These are phyloP conservation scores for Amanita brunnescens DNA, from an alignment of 768 basidiomycete genomes.

Conservation along the genomic window DNA sequence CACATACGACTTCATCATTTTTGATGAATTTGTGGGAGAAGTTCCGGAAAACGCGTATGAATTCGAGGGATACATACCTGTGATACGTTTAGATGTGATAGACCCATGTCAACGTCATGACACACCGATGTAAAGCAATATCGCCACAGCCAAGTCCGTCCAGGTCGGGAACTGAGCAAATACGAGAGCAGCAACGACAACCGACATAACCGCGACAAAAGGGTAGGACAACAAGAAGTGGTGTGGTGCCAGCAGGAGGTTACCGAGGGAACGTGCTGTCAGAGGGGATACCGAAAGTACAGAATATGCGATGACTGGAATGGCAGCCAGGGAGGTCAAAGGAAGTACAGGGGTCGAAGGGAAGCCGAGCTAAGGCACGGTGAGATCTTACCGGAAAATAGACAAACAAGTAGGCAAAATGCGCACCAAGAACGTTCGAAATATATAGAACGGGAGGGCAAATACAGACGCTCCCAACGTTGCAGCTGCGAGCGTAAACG, in stretches of 20 bases:
- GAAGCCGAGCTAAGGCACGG: constrained; percentile 34
- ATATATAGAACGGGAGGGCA: constrained; percentile 55
- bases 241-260: constrained; percentile 43
- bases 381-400: constrained; percentile 4
- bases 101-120: background rate
- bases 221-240: constrained; percentile 55
- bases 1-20: constrained; percentile 59
- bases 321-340: constrained; percentile 43
- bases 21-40: constrained; percentile 44
- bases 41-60: constrained; percentile 32
- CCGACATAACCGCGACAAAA: constrained; percentile 36
- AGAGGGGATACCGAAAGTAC: constrained; percentile 53
- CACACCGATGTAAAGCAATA: constrained; percentile 57
- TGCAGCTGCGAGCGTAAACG: constrained; percentile 46
- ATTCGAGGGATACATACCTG: constrained; percentile 47
- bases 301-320: constrained; percentile 57
- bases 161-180: constrained; percentile 54
- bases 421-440: constrained; percentile 50
- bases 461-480: constrained; percentile 56
- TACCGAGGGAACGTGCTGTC: constrained; percentile 35
- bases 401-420: background rate
- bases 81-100: background rate
- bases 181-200: constrained; percentile 48
- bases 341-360: constrained; percentile 46
- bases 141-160: constrained; percentile 50